A percentile compares a stretch with the other conserved stretches of the same genome.
phyloP scores from a whole-genome alignment of 2,329 filamentous ascomycete genomes.

The Colletotrichum sansevieriae region DNA sequence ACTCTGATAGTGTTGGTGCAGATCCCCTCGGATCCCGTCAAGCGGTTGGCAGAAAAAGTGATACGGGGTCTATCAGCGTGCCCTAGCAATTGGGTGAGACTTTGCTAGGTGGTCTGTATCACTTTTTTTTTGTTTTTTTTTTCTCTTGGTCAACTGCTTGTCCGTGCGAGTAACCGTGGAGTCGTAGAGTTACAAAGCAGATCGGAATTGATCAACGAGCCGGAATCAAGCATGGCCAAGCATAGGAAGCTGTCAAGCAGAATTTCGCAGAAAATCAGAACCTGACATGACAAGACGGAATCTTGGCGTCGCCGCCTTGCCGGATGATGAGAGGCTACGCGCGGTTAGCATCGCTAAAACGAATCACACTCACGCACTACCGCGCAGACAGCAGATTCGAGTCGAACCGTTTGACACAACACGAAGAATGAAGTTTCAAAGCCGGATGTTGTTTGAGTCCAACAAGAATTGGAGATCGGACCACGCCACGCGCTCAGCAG shows the following conservation, averaged over 20 bases:
- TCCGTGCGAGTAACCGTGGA: neutral
- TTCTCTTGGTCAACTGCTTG: no score
- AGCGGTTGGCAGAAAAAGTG: no score
- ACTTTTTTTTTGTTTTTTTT: no score
- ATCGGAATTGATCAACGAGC: neutral
- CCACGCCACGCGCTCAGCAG: neutral
- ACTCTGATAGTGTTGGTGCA: slow-evolving; percentile 2
- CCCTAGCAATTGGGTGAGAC: no score
- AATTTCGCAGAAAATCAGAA: slow-evolving; percentile 7
- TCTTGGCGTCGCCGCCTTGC: slow-evolving; percentile 2
- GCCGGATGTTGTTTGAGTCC: slow-evolving; percentile 11
- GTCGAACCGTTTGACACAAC: neutral
- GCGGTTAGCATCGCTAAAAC: slow-evolving; percentile 10
- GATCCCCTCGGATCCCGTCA: slow-evolving; percentile 1
- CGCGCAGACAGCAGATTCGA: neutral
- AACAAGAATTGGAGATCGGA: no score
- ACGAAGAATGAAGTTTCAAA: slow-evolving; percentile 14
- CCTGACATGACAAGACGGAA: slow-evolving; percentile 14
- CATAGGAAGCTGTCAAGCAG: slow-evolving; percentile 3
- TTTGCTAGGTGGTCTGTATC: no score
- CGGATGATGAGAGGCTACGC: neutral
- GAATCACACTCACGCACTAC: neutral
- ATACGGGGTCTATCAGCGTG: no score
- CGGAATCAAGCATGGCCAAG: slow-evolving; percentile 15
- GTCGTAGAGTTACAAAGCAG: neutral